phyloP scores from a whole-genome alignment of 441 rosid species.

The Mallotus repandus region DNA sequence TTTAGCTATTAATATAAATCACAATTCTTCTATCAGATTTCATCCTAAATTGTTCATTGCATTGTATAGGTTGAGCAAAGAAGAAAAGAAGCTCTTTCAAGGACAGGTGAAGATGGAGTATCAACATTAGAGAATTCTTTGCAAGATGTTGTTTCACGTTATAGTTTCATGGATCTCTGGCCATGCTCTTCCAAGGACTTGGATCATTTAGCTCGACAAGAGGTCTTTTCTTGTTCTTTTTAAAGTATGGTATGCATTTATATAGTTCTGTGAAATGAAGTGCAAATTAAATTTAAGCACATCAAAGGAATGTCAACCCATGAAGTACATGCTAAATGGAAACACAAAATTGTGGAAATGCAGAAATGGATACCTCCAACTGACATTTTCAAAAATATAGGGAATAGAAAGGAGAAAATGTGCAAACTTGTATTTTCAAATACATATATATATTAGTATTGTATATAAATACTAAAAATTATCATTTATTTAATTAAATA shows the following conservation, averaged over 20 bases:
- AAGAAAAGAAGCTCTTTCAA: conserved; percentile 88
- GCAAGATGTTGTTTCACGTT: conserved; percentile 79
- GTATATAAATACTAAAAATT: too few relatives aligned
- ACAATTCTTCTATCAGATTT: background rate
- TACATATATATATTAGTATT: too few relatives aligned
- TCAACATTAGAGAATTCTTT: conserved; percentile 62
- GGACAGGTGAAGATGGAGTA: conserved; percentile 65
- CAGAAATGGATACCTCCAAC: too few relatives aligned
- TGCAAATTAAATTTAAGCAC: background rate
- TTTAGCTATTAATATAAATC: background rate
- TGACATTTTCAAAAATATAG: too few relatives aligned
- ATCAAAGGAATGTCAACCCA: background rate
- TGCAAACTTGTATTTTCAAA: too few relatives aligned
- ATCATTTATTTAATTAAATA: too few relatives aligned
- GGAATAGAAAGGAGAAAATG: too few relatives aligned
- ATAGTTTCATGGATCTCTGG: conserved; percentile 96
- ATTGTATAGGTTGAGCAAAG: conserved; percentile 85
- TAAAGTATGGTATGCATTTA: background rate
- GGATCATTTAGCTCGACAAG: conserved; percentile 87
- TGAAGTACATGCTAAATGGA: background rate
- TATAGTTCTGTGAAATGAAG: background rate
- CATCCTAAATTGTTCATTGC: conserved; percentile 14
- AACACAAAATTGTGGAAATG: too few relatives aligned
- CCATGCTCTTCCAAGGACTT: conserved; percentile 87
- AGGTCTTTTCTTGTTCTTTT: conserved; percentile 41